Base-by-base conservation (phyloP, 768 basidiomycete species). In the Pseudohyphozyma bogoriensis region DNA sequence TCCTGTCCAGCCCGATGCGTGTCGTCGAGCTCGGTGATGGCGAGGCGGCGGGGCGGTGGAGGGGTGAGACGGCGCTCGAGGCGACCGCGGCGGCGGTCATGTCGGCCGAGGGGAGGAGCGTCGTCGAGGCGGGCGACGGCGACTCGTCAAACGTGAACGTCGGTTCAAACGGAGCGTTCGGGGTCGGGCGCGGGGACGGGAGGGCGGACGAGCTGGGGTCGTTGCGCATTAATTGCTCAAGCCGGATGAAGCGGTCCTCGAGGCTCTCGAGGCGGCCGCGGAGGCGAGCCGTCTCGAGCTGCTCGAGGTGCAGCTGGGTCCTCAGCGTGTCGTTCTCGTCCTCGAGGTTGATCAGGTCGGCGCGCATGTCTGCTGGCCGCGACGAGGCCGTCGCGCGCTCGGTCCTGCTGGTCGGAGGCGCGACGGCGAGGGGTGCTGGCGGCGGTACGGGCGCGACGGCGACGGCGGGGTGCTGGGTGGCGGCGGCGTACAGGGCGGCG, bases 281-380 rank as follows among this genome's bases (percentile, higher is more conserved):
- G n/a, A 66, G 61, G 13, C 56, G 37, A 5, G 46, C 47, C 24
- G 52, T 40, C 20, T 62, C 61, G 46, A 8, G 13, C 28, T 63
- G 60, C 58, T 66, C 61, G 12, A 28, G 18, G 58, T 57, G 40
- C 35, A 66, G 65, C 26, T 66, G 65, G 15, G 55, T 52, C 29
- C 62, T 49, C 9, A 67, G 56, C 10, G 8, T 11, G 7, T 63
- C 62, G 59, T 63, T 63, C 33, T 67, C 65, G 12, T 62, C 61
- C 52, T 66, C 62, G 51, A 66, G 58, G 42, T 60, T 59, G 40
- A 36, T n/a, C n/a, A 51, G 33, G 22, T 36, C 22, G 50, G 52
- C 1, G 52, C 18, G 33, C n/a, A n/a, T n/a, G n/a, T 26, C 26
- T 13, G 24, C 46, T n/a, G 9, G 26, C 18, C 15, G 18, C n/a